Evolutionary conservation across 2,329 filamentous ascomycete species (phyloP).

Genomic region (Trichoderma simmonsii): DNA sequence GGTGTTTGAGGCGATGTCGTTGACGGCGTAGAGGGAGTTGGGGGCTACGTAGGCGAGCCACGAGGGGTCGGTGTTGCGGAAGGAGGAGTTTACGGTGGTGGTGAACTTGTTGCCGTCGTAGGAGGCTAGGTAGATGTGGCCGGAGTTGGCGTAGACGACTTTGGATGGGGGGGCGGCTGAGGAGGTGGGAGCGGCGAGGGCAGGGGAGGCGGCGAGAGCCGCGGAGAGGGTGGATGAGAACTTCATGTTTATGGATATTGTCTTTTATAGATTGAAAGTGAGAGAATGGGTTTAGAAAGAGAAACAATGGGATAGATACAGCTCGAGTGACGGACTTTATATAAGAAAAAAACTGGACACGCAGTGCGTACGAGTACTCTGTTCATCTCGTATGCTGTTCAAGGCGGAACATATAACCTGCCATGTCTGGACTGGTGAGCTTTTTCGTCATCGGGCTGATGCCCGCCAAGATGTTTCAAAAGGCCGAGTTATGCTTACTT

Average conservation of each 20-base stretch:
- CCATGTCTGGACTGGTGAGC: neutral
- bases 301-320: neutral
- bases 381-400: neutral
- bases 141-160: conserved; percentile 41
- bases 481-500: neutral
- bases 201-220: neutral
- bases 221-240: conserved; percentile 7
- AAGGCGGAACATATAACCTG: neutral
- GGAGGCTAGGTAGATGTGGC: conserved; percentile 39
- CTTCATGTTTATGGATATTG: neutral
- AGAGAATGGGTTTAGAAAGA: neutral
- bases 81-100: conserved; percentile 31
- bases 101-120: conserved; percentile 42
- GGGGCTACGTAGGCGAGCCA: conserved; percentile 45
- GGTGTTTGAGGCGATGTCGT: conserved; percentile 44
- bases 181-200: neutral
- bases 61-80: conserved; percentile 39
- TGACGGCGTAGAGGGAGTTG: conserved; percentile 43
- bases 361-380: too few relatives aligned
- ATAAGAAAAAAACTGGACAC: neutral
- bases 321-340: neutral
- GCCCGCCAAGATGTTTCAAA: neutral
- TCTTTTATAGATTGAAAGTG: neutral
- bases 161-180: neutral
- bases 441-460: neutral